phyloP scores from a whole-genome alignment of 257 asterid species.

The Scutellaria galericulata region DNA sequence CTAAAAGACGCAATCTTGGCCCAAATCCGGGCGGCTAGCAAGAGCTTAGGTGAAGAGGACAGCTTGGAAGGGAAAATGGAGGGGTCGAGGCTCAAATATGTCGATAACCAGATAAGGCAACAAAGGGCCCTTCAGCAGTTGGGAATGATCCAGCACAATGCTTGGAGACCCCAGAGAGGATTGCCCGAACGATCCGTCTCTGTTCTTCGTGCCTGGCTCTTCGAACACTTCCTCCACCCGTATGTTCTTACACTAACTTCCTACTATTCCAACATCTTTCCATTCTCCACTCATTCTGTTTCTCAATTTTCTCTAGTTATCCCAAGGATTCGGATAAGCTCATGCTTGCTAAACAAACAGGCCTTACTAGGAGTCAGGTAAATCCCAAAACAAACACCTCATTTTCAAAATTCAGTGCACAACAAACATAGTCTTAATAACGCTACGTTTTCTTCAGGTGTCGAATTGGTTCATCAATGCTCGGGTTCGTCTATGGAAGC shows the following conservation, averaged over 20 bases:
- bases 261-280: not conserved
- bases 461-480: conserved; percentile 99
- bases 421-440: too few species aligned
- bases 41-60: conserved; percentile 85
- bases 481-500: conserved; percentile 97
- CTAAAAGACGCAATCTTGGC: conserved; percentile 85
- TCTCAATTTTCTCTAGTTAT: conserved; percentile 50
- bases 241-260: conserved; percentile 31
- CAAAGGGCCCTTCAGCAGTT: conserved; percentile 93
- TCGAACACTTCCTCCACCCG: conserved; percentile 99
- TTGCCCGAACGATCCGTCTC: conserved; percentile 95
- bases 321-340: conserved; percentile 96
- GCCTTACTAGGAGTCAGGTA: conserved; percentile 96
- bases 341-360: conserved; percentile 97
- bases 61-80: conserved; percentile 57
- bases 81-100: conserved; percentile 86
- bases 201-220: conserved; percentile 97
- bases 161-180: conserved; percentile 99
- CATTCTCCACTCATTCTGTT: too few species aligned
- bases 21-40: conserved; percentile 73
- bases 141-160: conserved; percentile 98
- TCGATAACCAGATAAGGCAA: conserved; percentile 85
- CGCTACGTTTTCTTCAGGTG: conserved; percentile 49
- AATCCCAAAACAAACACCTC: too few species aligned
- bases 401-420: too few species aligned